Conservation (phyloP, 129 eudicot genomes). For the Glebionis coronaria region DNA sequence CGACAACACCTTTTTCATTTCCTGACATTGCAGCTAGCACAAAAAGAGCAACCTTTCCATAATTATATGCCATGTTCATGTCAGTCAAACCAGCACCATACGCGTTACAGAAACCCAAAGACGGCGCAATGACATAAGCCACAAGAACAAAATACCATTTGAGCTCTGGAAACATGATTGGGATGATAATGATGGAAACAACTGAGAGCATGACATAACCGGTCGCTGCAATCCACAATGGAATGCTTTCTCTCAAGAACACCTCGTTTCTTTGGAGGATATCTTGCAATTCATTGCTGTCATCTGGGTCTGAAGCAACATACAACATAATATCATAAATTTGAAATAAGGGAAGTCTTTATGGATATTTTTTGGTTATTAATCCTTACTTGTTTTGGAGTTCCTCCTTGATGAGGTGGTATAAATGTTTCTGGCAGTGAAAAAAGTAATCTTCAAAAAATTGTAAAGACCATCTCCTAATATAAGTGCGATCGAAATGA, state of each 20-base stretch:
- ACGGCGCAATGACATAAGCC: constrained; percentile 75
- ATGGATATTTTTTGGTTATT: background rate
- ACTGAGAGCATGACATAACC: constrained; percentile 66
- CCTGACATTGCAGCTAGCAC: constrained; percentile 69
- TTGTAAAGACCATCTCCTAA: constrained; percentile 88
- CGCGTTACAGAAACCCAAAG: constrained; percentile 88
- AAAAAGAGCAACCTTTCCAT: constrained; percentile 87
- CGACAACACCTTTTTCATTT: constrained; percentile 64
- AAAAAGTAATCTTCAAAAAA: constrained; percentile 62
- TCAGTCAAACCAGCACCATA: constrained; percentile 95
- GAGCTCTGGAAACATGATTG: constrained; percentile 66
- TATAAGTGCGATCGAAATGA: constrained; percentile 80
- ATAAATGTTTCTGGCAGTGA: constrained; percentile 53
- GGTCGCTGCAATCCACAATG: constrained; percentile 65
- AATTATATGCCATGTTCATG: constrained; percentile 93
- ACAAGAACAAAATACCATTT: constrained; percentile 80
- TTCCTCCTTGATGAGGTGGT: constrained; percentile 47
- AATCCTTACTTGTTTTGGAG: constrained; percentile 36
- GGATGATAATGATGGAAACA: constrained; percentile 66
- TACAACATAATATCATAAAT: constrained; percentile 11
- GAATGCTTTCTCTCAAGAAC: constrained; percentile 68
- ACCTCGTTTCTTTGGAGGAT: constrained; percentile 59
- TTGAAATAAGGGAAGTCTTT: background rate
- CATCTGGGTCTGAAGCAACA: constrained; percentile 36
- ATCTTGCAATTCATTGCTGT: constrained; percentile 33